A percentile compares a stretch with the other conserved stretches of the same genome.
Conservation (phyloP, 2,329 filamentous ascomycete species). For the Bisporella sp. region DNA sequence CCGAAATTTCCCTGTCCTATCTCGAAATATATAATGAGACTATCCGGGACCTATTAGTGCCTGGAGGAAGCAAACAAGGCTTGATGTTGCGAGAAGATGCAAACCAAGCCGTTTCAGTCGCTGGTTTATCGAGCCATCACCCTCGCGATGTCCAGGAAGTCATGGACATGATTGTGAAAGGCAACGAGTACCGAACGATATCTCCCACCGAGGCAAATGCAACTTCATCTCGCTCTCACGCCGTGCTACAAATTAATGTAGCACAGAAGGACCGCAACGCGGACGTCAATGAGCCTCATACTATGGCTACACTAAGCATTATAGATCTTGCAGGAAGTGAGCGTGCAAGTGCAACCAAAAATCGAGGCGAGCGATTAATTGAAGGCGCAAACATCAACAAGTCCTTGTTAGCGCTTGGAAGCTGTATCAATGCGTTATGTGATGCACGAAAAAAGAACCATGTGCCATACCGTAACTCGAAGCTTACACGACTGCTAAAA, state of each 20-base stretch:
- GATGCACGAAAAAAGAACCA: conserved; percentile 88
- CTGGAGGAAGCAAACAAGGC: conserved; percentile 68
- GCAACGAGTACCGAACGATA: conserved; percentile 91
- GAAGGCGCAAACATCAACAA: conserved; percentile 99
- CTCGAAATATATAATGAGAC: conserved; percentile 99
- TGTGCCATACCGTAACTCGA: conserved; percentile 95
- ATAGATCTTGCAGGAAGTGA: conserved; percentile 97
- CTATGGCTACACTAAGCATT: conserved; percentile 96
- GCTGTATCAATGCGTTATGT: conserved; percentile 97
- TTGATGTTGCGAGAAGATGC: conserved; percentile 92
- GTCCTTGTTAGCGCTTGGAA: conserved; percentile 85
- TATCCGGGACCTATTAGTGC: conserved; percentile 89
- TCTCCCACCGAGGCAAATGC: conserved; percentile 96
- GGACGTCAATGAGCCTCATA: conserved; percentile 86
- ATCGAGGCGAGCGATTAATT: conserved; percentile 80
- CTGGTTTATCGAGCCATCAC: conserved; percentile 84
- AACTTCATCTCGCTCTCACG: conserved; percentile 93
- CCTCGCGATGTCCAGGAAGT: conserved; percentile 90
- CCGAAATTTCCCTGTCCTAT: conserved; percentile 88
- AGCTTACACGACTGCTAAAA: conserved; percentile 89
- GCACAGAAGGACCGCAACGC: conserved; percentile 92
- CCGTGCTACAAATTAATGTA: conserved; percentile 94
- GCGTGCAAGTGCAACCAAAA: conserved; percentile 92
- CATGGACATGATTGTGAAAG: conserved; percentile 97
- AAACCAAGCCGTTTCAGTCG: conserved; percentile 85